phyloP scores from a whole-genome alignment of 495 filamentous ascomycete genomes.

The Trichoderma reesei region DNA sequence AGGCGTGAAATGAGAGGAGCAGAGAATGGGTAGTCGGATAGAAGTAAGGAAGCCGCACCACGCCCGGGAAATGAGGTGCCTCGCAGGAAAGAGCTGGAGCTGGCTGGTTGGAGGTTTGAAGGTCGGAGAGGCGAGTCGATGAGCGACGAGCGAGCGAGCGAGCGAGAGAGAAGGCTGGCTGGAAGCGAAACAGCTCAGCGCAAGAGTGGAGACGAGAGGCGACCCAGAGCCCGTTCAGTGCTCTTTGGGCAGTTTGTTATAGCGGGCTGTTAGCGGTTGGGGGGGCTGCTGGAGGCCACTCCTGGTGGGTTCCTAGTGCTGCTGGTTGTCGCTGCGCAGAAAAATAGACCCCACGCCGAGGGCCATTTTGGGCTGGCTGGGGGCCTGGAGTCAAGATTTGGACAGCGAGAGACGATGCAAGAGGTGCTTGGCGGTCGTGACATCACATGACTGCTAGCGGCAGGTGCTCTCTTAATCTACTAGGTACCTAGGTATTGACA shows the following conservation, averaged over 20 bases:
- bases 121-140: not conserved
- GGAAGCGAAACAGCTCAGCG: not conserved
- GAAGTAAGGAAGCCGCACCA: not conserved
- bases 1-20: not conserved
- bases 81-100: not conserved
- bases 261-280: not conserved
- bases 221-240: not conserved
- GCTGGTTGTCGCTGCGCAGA: not conserved
- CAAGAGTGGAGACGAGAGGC: not conserved
- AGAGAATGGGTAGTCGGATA: not conserved
- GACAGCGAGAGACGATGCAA: not conserved
- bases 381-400: constrained; percentile 2
- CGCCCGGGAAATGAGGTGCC: not conserved
- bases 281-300: not conserved
- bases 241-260: not conserved
- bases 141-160: not conserved
- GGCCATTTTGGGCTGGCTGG: not conserved
- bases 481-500: not conserved
- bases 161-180: not conserved
- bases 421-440: not conserved
- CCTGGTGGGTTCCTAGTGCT: not conserved
- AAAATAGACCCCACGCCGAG: constrained; percentile 4
- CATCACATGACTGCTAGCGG: constrained; percentile 6
- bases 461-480: too few species aligned
- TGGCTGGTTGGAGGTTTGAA: not conserved